Evolutionary conservation across 495 filamentous ascomycete species (phyloP).

Genomic region (Penicillium psychrofluorescens): DNA sequence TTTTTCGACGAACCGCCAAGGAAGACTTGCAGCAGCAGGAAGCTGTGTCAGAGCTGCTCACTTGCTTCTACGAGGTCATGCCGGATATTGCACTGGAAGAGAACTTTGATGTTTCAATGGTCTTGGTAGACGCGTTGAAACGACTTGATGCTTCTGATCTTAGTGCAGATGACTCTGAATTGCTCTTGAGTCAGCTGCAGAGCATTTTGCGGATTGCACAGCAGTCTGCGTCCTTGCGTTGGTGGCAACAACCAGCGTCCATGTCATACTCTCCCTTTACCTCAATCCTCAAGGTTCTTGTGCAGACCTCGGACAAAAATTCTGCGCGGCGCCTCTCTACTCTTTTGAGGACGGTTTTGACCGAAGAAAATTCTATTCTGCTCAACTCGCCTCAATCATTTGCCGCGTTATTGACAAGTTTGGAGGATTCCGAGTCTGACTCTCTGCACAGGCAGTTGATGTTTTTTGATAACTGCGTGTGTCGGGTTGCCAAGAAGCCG

Average conservation of each 20-base stretch:
- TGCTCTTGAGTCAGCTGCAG: conserved; percentile 62
- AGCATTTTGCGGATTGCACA: conserved; percentile 70
- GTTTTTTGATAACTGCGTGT: conserved; percentile 76
- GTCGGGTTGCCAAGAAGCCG: conserved; percentile 59
- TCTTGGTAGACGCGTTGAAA: conserved; percentile 59
- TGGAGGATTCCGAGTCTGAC: conserved; percentile 31
- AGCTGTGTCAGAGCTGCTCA: conserved; percentile 63
- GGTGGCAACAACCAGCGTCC: conserved; percentile 58
- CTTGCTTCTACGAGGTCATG: conserved; percentile 71
- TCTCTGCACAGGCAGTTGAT: conserved; percentile 26
- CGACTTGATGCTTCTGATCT: conserved; percentile 35
- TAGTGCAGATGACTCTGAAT: conserved; percentile 32
- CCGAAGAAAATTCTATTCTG: conserved; percentile 27
- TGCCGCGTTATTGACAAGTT: conserved; percentile 33
- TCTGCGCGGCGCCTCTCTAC: conserved; percentile 27
- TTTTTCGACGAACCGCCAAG: conserved; percentile 57
- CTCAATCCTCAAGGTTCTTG: conserved; percentile 36
- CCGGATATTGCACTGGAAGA: conserved; percentile 75
- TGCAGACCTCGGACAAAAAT: conserved; percentile 24
- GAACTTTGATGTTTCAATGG: conserved; percentile 74
- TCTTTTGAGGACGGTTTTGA: conserved; percentile 26
- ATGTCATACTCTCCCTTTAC: conserved; percentile 42
- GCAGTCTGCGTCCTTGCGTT: conserved; percentile 71
- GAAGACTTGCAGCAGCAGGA: conserved; percentile 71
- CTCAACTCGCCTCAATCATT: conserved; percentile 24